Evolutionary conservation across 306 rosid species (phyloP), one percentile per base, ranked within the genome.

Genomic region (Acacia acuminata): DNA sequence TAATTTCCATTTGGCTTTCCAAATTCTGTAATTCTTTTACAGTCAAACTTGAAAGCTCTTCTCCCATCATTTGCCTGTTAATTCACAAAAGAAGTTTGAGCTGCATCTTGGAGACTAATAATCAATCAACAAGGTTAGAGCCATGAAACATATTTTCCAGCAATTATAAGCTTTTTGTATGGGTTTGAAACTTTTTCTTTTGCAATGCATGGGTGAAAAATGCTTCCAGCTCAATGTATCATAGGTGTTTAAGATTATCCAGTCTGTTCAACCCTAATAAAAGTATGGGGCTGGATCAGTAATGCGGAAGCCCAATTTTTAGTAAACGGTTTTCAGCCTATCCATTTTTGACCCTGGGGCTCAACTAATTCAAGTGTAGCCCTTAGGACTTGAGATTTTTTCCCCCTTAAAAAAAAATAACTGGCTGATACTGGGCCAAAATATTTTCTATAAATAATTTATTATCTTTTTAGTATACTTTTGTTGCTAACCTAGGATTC

Each of bases 21-120:
- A 94, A 88, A 79, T 74, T 87, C 48, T 87, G 92, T 64, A 93
- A 83, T 65, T 94, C 95, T 84, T 91, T 90, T 82, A 83, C 84
- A 25, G 84, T 89, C 85, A 94, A 68, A 14, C 95, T 91, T 72
- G 97, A 90, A 55, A 94, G 88, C 70, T 93, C 98, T 88, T 93
- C 91, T 20, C 99, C 99, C 99, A 95, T 90, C 83, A 95, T 89
- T 86, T 93, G 83, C 86, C 99, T 95, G 89, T 86, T 72, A 75
- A 68, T 67, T 60, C 79, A 77, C 60, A 48, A 80, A 36, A 45
- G 42, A 70, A 65, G 42, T 76, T 81, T 58, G 82, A 58, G 70
- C 36, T 68, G 81, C 77, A 61, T 81, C 51, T 80, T 69, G 80
- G 75, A 82, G 77, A 61, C 64, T 38, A n/a, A 34, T 71, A 63